These are phyloP conservation scores for Penicillium brasilianum DNA, from an alignment of 2,329 filamentous ascomycete species.

Conservation along the genomic window DNA sequence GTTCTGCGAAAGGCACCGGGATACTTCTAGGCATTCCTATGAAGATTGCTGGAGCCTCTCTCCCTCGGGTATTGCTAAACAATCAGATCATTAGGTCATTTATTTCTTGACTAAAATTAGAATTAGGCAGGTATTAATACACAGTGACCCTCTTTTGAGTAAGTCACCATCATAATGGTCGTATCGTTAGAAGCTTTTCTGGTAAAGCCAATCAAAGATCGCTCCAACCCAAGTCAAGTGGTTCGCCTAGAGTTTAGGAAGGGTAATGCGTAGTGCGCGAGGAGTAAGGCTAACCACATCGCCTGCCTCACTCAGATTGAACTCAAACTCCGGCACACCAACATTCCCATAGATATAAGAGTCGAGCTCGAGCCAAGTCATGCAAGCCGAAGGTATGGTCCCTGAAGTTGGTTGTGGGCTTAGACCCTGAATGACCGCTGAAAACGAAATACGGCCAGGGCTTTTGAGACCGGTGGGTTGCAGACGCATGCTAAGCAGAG, in stretches of 20 bases:
- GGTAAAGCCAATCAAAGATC: neutral
- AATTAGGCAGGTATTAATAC: neutral
- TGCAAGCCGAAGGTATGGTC: slow-evolving; percentile 14
- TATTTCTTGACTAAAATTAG: neutral
- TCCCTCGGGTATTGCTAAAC: too few relatives aligned
- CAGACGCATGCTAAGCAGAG: slow-evolving; percentile 24
- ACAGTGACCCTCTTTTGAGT: neutral
- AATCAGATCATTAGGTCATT: neutral
- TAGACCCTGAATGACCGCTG: slow-evolving; percentile 20
- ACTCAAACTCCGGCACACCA: slow-evolving; percentile 27
- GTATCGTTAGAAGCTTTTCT: neutral
- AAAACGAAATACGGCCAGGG: slow-evolving; percentile 20
- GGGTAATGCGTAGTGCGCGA: slow-evolving; percentile 17
- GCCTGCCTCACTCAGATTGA: slow-evolving; percentile 21
- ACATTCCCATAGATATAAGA: slow-evolving; percentile 24
- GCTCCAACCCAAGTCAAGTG: neutral
- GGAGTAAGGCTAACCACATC: slow-evolving; percentile 22
- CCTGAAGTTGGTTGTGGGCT: slow-evolving; percentile 6
- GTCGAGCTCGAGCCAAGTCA: slow-evolving; percentile 23
- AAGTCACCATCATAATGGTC: neutral
- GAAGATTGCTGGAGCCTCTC: too few relatives aligned
- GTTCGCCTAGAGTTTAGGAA: neutral
- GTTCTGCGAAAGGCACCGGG: too few relatives aligned
- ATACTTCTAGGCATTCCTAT: too few relatives aligned
- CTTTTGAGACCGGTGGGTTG: slow-evolving; percentile 29